Evolutionary conservation across 148 eudicot genomes (phyloP).

Genomic region (Pouteria glomerata): DNA sequence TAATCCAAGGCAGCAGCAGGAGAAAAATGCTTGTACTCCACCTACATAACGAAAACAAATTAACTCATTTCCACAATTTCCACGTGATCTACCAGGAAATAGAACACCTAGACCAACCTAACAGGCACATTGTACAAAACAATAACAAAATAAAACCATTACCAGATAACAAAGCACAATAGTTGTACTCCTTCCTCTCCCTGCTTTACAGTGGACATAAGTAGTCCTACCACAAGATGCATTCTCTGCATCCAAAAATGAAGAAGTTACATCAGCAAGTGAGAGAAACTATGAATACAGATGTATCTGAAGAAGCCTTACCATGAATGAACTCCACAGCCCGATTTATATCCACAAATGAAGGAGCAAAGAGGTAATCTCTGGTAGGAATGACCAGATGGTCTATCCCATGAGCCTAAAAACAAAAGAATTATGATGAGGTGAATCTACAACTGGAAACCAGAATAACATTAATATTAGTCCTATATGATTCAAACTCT

Average conservation of each 20-base stretch:
- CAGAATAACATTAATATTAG: neutral
- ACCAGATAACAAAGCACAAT: conserved; percentile 78
- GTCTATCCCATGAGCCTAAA: conserved; percentile 63
- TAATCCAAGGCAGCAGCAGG: conserved; percentile 60
- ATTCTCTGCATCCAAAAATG: conserved; percentile 34
- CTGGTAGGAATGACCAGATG: conserved; percentile 76
- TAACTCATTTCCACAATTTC: neutral
- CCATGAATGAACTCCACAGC: conserved; percentile 76
- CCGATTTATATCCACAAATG: conserved; percentile 48
- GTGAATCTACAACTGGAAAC: neutral
- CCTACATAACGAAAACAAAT: conserved; percentile 28
- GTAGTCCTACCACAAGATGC: conserved; percentile 58
- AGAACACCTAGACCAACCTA: neutral
- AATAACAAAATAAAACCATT: neutral
- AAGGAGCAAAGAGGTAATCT: conserved; percentile 81
- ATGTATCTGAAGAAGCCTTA: conserved; percentile 22
- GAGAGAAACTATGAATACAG: neutral
- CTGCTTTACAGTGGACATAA: conserved; percentile 96
- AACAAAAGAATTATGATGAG: conserved; percentile 10
- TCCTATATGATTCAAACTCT: neutral
- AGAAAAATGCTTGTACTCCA: conserved; percentile 55
- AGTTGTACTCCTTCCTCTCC: conserved; percentile 90
- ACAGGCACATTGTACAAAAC: neutral
- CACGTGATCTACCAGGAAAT: neutral
- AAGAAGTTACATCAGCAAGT: conserved; percentile 7